A percentile compares a stretch with the other conserved stretches of the same genome.
These are phyloP conservation scores for Flaveria bidentis DNA, from an alignment of 129 eudicot genomes.

Conservation along the genomic window DNA sequence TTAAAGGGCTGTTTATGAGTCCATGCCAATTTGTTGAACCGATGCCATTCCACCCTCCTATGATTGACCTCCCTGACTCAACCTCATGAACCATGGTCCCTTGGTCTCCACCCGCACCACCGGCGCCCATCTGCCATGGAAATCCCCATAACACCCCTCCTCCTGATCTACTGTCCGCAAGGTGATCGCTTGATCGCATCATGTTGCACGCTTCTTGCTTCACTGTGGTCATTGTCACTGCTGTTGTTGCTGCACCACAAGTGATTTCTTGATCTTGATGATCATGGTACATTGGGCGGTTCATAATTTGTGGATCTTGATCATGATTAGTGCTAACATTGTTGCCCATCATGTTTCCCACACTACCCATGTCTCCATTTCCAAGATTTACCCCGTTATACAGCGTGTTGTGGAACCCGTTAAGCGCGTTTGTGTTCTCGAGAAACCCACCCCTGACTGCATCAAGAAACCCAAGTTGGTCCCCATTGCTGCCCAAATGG, in stretches of 20 bases:
- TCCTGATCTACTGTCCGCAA: constrained; percentile 34
- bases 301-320: constrained; percentile 40
- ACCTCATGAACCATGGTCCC: constrained; percentile 48
- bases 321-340: constrained; percentile 21
- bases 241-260: constrained; percentile 44
- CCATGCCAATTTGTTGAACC: constrained; percentile 70
- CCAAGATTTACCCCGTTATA: constrained; percentile 32
- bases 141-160: constrained; percentile 66
- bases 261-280: constrained; percentile 30
- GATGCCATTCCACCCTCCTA: constrained; percentile 64
- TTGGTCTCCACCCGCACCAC: constrained; percentile 42
- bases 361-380: constrained; percentile 37
- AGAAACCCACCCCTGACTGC: constrained; percentile 55
- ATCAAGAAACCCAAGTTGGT: constrained; percentile 47
- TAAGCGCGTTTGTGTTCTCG: constrained; percentile 23
- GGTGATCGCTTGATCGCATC: constrained; percentile 17
- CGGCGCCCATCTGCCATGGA: constrained; percentile 71
- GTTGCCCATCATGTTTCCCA: constrained; percentile 46
- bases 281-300: constrained; percentile 28
- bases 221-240: constrained; percentile 56
- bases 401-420: constrained; percentile 42
- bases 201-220: constrained; percentile 55
- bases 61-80: constrained; percentile 54
- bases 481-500: constrained; percentile 14
- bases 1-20: constrained; percentile 64